Percentiles rank a stretch among this genome's conserved stretches.
These are phyloP conservation scores for Venturia aucupariae DNA, from an alignment of 2,329 filamentous ascomycete species.

Conservation along the genomic window DNA sequence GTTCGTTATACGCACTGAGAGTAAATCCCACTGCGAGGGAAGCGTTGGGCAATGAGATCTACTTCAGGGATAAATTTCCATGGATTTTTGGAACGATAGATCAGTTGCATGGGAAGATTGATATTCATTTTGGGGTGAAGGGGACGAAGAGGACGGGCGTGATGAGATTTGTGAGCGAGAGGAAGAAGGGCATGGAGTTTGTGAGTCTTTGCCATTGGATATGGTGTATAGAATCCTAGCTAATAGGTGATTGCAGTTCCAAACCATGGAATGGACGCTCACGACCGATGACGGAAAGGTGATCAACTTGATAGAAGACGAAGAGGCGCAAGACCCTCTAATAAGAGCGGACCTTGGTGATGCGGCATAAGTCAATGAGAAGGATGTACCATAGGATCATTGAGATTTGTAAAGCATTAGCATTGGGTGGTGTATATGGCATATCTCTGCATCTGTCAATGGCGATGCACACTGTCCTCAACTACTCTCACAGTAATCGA, in stretches of 20 bases:
- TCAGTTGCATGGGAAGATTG: constrained; percentile 81
- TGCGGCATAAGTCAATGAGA: background rate
- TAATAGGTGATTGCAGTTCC: constrained; percentile 44
- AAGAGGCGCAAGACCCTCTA: background rate
- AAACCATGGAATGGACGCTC: constrained; percentile 86
- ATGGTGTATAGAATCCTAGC: constrained; percentile 7
- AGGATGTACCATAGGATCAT: background rate
- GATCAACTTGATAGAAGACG: constrained; percentile 32
- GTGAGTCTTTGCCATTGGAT: constrained; percentile 31
- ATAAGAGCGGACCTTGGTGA: constrained; percentile 4
- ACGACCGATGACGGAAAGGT: constrained; percentile 55
- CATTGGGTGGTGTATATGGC: background rate
- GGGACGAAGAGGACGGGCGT: constrained; percentile 61
- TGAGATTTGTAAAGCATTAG: background rate
- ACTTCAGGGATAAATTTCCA: constrained; percentile 39
- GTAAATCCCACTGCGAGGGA: constrained; percentile 67
- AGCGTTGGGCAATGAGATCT: constrained; percentile 63
- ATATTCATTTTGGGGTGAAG: constrained; percentile 80
- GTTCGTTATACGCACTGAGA: constrained; percentile 84
- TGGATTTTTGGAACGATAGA: constrained; percentile 59
- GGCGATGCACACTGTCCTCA: background rate
- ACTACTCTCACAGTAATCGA: background rate
- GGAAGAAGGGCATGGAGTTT: constrained; percentile 54
- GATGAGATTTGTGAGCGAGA: constrained; percentile 72
- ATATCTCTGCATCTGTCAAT: background rate